These are phyloP conservation scores for Ormosia semicastrata DNA, from an alignment of 306 rosid genomes.

Conservation along the genomic window DNA sequence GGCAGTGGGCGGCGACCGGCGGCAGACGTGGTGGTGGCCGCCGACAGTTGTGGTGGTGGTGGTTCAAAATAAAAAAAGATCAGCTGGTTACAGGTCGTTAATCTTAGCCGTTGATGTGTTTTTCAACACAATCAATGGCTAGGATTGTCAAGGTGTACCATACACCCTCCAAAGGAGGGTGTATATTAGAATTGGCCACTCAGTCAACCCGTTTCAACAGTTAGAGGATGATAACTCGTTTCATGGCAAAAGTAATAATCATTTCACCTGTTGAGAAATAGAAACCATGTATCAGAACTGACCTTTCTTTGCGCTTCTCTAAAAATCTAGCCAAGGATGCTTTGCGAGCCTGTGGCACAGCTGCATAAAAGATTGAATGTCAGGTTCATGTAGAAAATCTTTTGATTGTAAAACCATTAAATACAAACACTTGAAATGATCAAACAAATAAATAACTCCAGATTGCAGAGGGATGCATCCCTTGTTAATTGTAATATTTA, in stretches of 20 bases:
- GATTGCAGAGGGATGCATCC: neutral
- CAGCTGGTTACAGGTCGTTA: too few species aligned
- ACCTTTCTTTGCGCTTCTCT: constrained; percentile 95
- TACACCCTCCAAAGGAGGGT: too few species aligned
- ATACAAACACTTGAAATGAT: neutral
- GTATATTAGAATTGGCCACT: too few species aligned
- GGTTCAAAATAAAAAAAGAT: too few species aligned
- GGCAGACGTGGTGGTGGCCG: too few species aligned
- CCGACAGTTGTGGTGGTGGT: too few species aligned
- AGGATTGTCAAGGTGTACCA: too few species aligned
- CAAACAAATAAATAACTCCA: neutral
- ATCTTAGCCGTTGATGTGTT: too few species aligned
- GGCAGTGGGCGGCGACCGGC: too few species aligned
- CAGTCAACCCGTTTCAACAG: neutral
- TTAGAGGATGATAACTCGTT: neutral
- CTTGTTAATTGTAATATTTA: neutral
- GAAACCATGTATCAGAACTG: neutral
- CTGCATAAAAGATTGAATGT: constrained; percentile 25
- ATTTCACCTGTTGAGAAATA: neutral
- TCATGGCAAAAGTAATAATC: neutral
- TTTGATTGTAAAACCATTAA: neutral
- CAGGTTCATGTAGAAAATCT: neutral
- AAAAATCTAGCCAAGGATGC: constrained; percentile 87
- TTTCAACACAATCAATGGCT: too few species aligned
- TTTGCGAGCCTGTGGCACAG: constrained; percentile 89